phyloP scores from a whole-genome alignment of 2,329 filamentous ascomycete species.

The Botrytis fabae region DNA sequence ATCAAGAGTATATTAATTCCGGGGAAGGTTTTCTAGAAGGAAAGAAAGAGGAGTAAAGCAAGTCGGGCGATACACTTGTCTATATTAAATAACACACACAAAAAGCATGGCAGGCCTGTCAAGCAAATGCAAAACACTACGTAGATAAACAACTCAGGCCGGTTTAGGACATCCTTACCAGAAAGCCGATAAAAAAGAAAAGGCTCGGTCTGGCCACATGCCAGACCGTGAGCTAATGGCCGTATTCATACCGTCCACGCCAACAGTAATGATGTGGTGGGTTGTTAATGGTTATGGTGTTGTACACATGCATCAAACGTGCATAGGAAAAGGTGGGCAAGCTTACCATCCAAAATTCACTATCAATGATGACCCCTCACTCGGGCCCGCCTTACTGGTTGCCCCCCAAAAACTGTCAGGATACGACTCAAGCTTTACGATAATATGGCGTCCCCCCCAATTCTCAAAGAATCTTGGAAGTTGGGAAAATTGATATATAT shows the following conservation, averaged over 20 bases:
- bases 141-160: constrained; percentile 15
- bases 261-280: constrained; percentile 26
- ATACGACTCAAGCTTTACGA: constrained; percentile 17
- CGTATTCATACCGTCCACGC: constrained; percentile 19
- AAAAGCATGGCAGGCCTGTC: constrained; percentile 13
- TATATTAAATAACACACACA: constrained; percentile 18
- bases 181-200: constrained; percentile 14
- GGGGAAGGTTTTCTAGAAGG: constrained; percentile 2
- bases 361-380: constrained; percentile 20
- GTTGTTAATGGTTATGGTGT: constrained; percentile 25
- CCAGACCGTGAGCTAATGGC: constrained; percentile 16
- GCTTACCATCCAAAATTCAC: constrained; percentile 19
- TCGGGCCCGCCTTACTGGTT: constrained; percentile 10
- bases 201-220: constrained; percentile 22
- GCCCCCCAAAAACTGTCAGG: constrained; percentile 11
- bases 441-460: constrained; percentile 1
- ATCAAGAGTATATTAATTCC: neutral
- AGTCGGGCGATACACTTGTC: neutral
- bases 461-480: constrained; percentile 22
- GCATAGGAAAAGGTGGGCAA: constrained; percentile 21
- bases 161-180: constrained; percentile 15
- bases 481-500: constrained; percentile 5
- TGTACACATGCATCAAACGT: constrained; percentile 24
- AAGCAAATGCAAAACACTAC: neutral
- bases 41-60: constrained; percentile 10